Conservation (phyloP, 2,329 filamentous ascomycete species). For the Aspergillus unguis region DNA sequence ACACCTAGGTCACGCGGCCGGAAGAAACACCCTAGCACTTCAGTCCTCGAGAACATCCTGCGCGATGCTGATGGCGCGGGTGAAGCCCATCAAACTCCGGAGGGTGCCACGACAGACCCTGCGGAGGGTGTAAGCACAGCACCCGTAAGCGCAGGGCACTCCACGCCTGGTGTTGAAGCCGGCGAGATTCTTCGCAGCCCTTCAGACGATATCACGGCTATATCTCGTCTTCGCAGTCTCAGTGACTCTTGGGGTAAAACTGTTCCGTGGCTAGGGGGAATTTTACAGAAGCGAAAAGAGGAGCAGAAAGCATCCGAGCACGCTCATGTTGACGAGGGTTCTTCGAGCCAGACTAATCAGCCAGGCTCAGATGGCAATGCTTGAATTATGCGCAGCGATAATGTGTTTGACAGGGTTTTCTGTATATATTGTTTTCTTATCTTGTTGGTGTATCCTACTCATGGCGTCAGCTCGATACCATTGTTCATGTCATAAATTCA, state of each 20-base stretch:
- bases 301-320: slow-evolving; percentile 3
- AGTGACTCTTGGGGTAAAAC: slow-evolving; percentile 38
- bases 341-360: neutral
- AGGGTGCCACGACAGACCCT: slow-evolving; percentile 26
- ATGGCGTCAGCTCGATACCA: slow-evolving; percentile 8
- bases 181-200: slow-evolving; percentile 12
- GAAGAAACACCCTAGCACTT: slow-evolving; percentile 28
- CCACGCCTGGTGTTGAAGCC: slow-evolving; percentile 22
- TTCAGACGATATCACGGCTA: slow-evolving; percentile 18
- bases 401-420: neutral
- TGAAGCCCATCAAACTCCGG: slow-evolving; percentile 19
- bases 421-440: slow-evolving; percentile 9
- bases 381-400: neutral
- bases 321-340: neutral
- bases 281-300: slow-evolving; percentile 23
- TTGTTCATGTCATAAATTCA: slow-evolving; percentile 4
- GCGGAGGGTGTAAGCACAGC: slow-evolving; percentile 21
- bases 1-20: slow-evolving; percentile 24
- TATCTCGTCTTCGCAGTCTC: slow-evolving; percentile 33
- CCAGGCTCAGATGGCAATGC: neutral
- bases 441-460: slow-evolving; percentile 1
- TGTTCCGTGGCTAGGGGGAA: slow-evolving; percentile 35
- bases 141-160: slow-evolving; percentile 20
- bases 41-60: slow-evolving; percentile 20
- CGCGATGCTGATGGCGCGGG: slow-evolving; percentile 19